Conservation (phyloP, 805 yeast species). For the Saturnispora hagleri region DNA sequence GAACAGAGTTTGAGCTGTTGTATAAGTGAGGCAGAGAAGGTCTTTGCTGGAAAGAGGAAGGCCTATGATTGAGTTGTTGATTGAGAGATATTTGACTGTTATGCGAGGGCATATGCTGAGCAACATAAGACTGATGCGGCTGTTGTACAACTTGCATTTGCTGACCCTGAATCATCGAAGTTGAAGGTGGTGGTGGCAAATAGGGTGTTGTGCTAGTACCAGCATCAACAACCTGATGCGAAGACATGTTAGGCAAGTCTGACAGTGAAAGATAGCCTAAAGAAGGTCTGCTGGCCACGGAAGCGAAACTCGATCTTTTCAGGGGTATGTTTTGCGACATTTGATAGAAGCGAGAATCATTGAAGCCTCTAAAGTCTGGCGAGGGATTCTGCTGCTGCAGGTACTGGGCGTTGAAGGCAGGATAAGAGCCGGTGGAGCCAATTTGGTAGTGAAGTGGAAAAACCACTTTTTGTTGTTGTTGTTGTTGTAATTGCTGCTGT, state of each 20-base stretch:
- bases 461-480: neutral
- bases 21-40: neutral
- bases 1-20: neutral
- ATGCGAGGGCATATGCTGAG: neutral
- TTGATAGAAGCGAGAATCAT: neutral
- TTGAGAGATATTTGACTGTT: neutral
- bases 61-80: neutral
- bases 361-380: neutral
- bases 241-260: neutral
- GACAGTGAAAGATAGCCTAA: neutral
- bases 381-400: neutral
- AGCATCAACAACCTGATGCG: neutral
- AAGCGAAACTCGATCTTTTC: neutral
- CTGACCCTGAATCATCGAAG: neutral
- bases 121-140: neutral
- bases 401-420: neutral
- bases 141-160: neutral
- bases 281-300: neutral
- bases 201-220: neutral
- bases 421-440: neutral
- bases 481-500: neutral
- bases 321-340: neutral
- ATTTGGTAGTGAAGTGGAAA: neutral
- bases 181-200: neutral
- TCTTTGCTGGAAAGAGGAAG: neutral